These are phyloP conservation scores for Calycina marina DNA, from an alignment of 2,329 filamentous ascomycete species.

Conservation along the genomic window DNA sequence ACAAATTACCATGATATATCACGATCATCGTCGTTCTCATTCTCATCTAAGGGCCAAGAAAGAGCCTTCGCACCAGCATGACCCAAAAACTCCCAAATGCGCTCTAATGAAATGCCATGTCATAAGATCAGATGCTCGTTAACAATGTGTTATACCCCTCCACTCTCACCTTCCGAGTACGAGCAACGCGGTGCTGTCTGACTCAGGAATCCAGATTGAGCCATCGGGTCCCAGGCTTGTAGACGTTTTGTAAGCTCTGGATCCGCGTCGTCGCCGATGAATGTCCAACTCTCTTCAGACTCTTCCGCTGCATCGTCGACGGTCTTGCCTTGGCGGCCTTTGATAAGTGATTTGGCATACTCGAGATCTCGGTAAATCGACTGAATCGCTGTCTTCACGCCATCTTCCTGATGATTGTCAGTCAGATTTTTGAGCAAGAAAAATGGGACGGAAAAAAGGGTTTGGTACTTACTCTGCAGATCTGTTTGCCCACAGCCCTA, in stretches of 20 bases:
- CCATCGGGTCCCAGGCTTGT: constrained; percentile 21
- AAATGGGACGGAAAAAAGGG: not conserved
- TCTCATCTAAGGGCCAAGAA: no score
- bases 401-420: constrained; percentile 86
- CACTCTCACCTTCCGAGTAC: constrained; percentile 7
- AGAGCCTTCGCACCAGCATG: no score
- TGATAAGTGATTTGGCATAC: constrained; percentile 75
- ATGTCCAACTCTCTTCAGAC: constrained; percentile 77
- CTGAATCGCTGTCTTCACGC: constrained; percentile 81
- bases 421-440: constrained; percentile 18
- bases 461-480: constrained; percentile 55
- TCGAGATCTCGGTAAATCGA: constrained; percentile 90
- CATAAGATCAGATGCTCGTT: constrained; percentile 2
- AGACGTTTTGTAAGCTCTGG: constrained; percentile 19
- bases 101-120: not conserved
- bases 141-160: not conserved
- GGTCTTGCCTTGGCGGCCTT: constrained; percentile 42
- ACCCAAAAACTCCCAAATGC: not conserved
- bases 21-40: no score
- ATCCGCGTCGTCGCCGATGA: constrained; percentile 44
- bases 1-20: no score
- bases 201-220: constrained; percentile 11
- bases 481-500: constrained; percentile 65
- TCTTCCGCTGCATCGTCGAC: constrained; percentile 40
- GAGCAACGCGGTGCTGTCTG: constrained; percentile 5